A percentile compares a stretch with the other conserved stretches of the same genome.
Evolutionary conservation across 148 eudicot genomes (phyloP).

Genomic region (Rhododendron vialii): DNA sequence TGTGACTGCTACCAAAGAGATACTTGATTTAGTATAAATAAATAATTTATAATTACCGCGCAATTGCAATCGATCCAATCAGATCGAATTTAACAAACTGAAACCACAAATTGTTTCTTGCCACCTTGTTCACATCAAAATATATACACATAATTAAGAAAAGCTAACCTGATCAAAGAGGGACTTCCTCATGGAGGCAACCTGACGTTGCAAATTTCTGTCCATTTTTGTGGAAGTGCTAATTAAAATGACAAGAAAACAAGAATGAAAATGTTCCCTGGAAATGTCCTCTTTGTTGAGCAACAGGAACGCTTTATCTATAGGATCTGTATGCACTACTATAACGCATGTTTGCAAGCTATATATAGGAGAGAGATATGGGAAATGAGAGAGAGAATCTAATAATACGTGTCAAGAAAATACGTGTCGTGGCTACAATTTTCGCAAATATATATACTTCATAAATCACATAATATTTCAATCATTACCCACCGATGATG

Average conservation of each 20-base stretch:
- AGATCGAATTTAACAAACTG: too few species aligned
- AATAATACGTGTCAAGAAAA: not conserved
- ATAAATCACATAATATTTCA: not conserved
- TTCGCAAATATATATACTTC: not conserved
- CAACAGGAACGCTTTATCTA: not conserved
- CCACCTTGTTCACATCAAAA: conserved; percentile 56
- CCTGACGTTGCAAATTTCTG: conserved; percentile 24
- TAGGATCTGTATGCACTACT: not conserved
- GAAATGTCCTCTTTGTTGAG: not conserved
- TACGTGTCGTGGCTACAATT: not conserved
- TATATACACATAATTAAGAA: not conserved
- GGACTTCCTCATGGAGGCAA: conserved; percentile 29
- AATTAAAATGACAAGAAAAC: not conserved
- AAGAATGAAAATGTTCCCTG: not conserved
- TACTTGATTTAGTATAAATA: not conserved
- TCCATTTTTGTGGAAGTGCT: conserved; percentile 20
- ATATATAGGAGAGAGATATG: not conserved
- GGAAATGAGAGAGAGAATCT: not conserved
- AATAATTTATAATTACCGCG: too few species aligned
- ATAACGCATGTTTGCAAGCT: not conserved
- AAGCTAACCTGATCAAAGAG: conserved; percentile 43
- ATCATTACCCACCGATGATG: not conserved
- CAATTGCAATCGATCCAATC: too few species aligned
- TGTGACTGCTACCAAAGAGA: not conserved
- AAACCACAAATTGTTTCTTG: conserved; percentile 22